Percentiles rank a stretch among this genome's conserved stretches.
These are phyloP conservation scores for Aspergillus sergii DNA, from an alignment of 2,329 filamentous ascomycete genomes.

Conservation along the genomic window DNA sequence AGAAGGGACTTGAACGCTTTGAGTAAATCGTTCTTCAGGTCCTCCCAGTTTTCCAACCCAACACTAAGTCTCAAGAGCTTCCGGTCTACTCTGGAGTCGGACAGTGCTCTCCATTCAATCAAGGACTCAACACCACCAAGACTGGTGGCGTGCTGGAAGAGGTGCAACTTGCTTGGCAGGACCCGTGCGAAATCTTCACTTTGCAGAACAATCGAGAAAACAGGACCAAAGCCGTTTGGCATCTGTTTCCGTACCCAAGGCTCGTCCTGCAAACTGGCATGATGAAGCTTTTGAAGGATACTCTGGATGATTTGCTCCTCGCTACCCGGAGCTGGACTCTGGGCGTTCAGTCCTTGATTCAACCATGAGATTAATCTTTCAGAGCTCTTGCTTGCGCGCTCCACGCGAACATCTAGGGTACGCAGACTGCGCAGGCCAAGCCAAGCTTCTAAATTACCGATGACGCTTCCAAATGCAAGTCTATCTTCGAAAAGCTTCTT, in stretches of 20 bases:
- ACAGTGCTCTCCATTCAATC: constrained; percentile 94
- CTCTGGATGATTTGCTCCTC: constrained; percentile 51
- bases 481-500: constrained; percentile 67
- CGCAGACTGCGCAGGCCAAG: constrained; percentile 82
- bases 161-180: constrained; percentile 73
- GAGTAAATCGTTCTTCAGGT: constrained; percentile 74
- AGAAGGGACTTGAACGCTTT: constrained; percentile 57
- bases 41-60: constrained; percentile 82
- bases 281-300: constrained; percentile 65
- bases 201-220: constrained; percentile 74
- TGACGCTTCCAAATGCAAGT: constrained; percentile 75
- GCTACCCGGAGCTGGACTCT: constrained; percentile 40
- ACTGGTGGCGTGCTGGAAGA: constrained; percentile 95
- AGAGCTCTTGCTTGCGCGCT: constrained; percentile 73
- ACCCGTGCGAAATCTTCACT: constrained; percentile 61
- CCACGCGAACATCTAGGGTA: constrained; percentile 80
- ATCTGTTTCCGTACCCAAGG: constrained; percentile 83
- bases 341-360: constrained; percentile 48
- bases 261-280: constrained; percentile 77
- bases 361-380: constrained; percentile 74
- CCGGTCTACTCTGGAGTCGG: constrained; percentile 71
- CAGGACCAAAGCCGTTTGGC: constrained; percentile 85
- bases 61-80: constrained; percentile 78
- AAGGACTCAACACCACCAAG: constrained; percentile 91
- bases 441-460: constrained; percentile 92